Evolutionary conservation across 495 filamentous ascomycete genomes (phyloP), one percentile per base, ranked within the genome.

Genomic region (Delitschia confertaspora): DNA sequence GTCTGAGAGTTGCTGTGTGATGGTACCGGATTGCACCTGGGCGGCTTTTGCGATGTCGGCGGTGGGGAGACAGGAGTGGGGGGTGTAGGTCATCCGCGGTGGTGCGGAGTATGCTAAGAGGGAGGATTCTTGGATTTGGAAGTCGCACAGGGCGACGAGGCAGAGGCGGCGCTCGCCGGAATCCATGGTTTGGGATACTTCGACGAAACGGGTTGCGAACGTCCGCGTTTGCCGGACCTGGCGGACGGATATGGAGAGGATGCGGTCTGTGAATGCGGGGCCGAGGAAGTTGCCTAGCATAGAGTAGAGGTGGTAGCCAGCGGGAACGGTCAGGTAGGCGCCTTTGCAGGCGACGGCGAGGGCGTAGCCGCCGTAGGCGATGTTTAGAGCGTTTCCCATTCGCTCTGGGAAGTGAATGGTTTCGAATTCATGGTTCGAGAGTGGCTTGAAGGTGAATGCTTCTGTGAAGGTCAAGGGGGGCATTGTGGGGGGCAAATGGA

Each of bases 361-460:
- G 8, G 55, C 37, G 21, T 44, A 58, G 13, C 55, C 55, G 14
- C 55, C 55, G 46, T 50, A 58, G 11, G 55, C 55, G 14, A 56
- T 56, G 38, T 47, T 32, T 14, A 21, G 21, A 8, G 29, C 25
- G 19, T 56, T 56, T 2, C 53, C 53, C 43, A 56, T 47, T 2
- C 19, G 24, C 18, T 44, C 24, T n/a, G 53, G 53, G 6, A 14
- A 29, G 23, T 49, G 36, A 1, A 44, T 13, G 1, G 45, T 41
- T 42, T 34, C 30, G 33, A n/a, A 43, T 13, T 25, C 26, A 8
- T 23, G 21, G 4, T 13, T 16, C 10, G 19, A n/a, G 38, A 31
- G 31, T 13, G n/a, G 8, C 31, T 26, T 14, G 24, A 49, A 21
- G 27, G 31, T 6, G 10, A 43, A 17, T 10, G 21, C 23, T 25